These are phyloP conservation scores for Coprinopsis cinerea DNA, from an alignment of 768 basidiomycete species.

Conservation along the genomic window DNA sequence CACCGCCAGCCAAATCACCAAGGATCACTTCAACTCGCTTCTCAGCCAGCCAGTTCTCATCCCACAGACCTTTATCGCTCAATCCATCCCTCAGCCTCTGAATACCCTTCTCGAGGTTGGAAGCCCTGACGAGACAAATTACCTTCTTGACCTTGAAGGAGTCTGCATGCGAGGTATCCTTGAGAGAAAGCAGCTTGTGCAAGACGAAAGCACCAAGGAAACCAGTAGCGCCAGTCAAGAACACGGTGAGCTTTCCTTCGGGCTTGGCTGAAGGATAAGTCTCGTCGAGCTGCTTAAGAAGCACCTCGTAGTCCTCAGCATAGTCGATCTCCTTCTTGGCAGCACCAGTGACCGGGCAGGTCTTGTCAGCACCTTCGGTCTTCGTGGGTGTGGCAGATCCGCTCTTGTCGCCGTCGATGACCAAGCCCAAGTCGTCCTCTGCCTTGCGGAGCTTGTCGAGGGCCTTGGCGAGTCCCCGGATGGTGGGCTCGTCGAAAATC, in stretches of 20 bases:
- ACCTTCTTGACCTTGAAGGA: conserved; percentile 66
- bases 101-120: conserved; percentile 54
- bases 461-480: conserved; percentile 66
- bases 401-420: conserved; percentile 31
- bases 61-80: conserved; percentile 81
- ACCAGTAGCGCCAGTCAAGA: conserved; percentile 95
- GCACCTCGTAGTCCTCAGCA: conserved; percentile 65
- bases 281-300: conserved; percentile 51
- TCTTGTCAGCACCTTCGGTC: conserved; percentile 8
- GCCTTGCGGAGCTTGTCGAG: conserved; percentile 67
- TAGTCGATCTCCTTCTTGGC: conserved; percentile 46
- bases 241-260: conserved; percentile 60
- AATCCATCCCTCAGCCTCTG: conserved; percentile 66
- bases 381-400: conserved; percentile 10
- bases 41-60: conserved; percentile 69
- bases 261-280: conserved; percentile 64
- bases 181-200: conserved; percentile 63
- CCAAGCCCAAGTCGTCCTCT: conserved; percentile 70
- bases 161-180: conserved; percentile 20
- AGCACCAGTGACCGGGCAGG: conserved; percentile 10
- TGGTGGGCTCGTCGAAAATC: conserved; percentile 87
- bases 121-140: conserved; percentile 84
- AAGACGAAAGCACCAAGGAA: conserved; percentile 95
- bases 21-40: conserved; percentile 71
- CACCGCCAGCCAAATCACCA: conserved; percentile 71